Evolutionary conservation across 2,329 filamentous ascomycete species (phyloP).

Genomic region (Cladobotryum mycophilum): DNA sequence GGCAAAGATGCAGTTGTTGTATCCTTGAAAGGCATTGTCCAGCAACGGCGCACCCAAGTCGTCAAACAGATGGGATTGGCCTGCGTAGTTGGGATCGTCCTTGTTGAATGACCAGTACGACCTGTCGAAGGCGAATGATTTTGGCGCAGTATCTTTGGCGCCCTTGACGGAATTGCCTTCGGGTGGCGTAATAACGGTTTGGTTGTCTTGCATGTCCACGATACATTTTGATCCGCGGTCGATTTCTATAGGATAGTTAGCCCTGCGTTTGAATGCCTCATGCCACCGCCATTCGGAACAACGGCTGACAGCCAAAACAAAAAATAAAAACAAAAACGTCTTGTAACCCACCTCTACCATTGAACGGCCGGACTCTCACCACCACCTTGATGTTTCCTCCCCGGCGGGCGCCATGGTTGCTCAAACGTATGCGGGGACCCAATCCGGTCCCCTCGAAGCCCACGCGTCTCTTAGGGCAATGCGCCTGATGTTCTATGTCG

Average conservation of each 20-base stretch:
- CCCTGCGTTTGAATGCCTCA: conserved; percentile 1
- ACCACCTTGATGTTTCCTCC: conserved; percentile 99
- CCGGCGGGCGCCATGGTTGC: conserved; percentile 47
- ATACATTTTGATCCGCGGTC: conserved; percentile 93
- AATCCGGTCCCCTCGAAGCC: conserved; percentile 27
- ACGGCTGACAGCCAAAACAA: conserved; percentile 6
- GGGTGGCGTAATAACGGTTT: conserved; percentile 79
- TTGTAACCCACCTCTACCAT: conserved; percentile 75
- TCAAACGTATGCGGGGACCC: conserved; percentile 29
- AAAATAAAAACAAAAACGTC: no score
- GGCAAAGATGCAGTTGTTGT: conserved; percentile 99
- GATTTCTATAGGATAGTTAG: conserved; percentile 55
- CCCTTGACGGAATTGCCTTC: conserved; percentile 57
- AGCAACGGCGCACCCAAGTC: conserved; percentile 85
- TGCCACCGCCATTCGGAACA: background rate
- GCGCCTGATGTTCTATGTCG: conserved; percentile 17
- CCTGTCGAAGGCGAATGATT: conserved; percentile 90
- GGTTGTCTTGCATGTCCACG: conserved; percentile 88
- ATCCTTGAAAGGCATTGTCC: conserved; percentile 96
- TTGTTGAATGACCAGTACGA: conserved; percentile 98
- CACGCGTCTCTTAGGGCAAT: conserved; percentile 19
- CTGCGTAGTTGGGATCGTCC: conserved; percentile 73
- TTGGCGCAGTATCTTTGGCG: conserved; percentile 64
- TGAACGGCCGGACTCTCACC: conserved; percentile 93
- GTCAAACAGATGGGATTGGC: conserved; percentile 80